A percentile compares a stretch with the other conserved stretches of the same genome.
Evolutionary conservation across 179 eudicot genomes (phyloP).

Genomic region (Vitellaria paradoxa): DNA sequence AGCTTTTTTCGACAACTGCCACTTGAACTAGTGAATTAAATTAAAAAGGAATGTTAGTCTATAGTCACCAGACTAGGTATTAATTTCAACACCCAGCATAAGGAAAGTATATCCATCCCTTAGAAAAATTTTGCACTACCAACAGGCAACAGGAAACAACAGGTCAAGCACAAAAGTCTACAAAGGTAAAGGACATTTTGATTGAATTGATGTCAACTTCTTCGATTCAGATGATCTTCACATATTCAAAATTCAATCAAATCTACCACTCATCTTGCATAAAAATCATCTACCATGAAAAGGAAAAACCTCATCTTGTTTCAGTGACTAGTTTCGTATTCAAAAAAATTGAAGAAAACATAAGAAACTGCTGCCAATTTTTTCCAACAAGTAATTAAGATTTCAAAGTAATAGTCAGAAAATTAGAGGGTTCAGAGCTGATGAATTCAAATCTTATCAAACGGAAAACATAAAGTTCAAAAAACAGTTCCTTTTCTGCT

Average conservation of each 20-base stretch:
- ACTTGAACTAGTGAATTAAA: conserved; percentile 64
- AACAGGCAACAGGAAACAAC: not conserved
- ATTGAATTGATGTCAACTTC: not conserved
- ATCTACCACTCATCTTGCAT: not conserved
- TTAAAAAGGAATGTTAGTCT: conserved; percentile 7
- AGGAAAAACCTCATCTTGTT: not conserved
- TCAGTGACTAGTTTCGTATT: not conserved
- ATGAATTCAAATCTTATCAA: not conserved
- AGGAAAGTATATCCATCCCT: not conserved
- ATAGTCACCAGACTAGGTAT: not conserved
- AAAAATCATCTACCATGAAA: not conserved
- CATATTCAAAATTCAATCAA: not conserved
- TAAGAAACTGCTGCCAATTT: not conserved
- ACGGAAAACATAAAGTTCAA: not conserved
- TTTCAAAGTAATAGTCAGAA: not conserved
- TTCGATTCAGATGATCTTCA: not conserved
- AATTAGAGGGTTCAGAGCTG: not conserved
- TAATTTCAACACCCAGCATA: not conserved
- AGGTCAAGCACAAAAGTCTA: not conserved
- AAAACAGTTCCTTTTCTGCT: not conserved
- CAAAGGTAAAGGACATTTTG: too few relatives aligned
- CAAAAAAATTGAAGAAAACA: not conserved
- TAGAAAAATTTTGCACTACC: not conserved
- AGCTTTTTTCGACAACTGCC: conserved; percentile 94
- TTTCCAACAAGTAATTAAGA: not conserved